These are phyloP conservation scores for Persicaria maculosa DNA, from an alignment of 148 eudicot genomes.

Conservation along the genomic window DNA sequence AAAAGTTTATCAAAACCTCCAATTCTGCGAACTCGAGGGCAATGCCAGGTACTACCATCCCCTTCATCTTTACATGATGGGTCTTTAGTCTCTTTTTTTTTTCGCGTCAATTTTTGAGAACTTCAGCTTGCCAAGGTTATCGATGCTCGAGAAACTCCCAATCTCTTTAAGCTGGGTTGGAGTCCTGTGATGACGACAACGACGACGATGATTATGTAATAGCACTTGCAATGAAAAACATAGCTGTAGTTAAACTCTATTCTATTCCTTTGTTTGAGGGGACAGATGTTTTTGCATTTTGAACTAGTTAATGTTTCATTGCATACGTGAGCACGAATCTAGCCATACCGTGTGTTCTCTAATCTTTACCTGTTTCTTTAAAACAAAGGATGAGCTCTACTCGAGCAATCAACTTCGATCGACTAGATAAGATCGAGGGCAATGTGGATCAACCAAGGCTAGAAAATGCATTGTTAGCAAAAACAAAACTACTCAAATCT, in stretches of 20 bases:
- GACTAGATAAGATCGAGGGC: no score
- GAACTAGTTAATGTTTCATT: neutral
- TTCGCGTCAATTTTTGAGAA: neutral
- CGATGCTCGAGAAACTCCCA: neutral
- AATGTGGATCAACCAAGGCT: no score
- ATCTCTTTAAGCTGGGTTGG: neutral
- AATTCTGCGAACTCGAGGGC: neutral
- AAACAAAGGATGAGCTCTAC: no score
- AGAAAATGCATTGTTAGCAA: no score
- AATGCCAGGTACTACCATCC: neutral
- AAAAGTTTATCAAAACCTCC: neutral
- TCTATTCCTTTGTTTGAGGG: neutral
- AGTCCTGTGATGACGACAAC: neutral
- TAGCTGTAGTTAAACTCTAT: conserved; percentile 8
- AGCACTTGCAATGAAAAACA: neutral
- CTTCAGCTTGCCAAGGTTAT: neutral
- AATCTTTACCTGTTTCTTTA: no score
- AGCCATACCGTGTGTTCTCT: no score
- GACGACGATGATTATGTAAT: conserved; percentile 3
- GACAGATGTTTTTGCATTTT: neutral
- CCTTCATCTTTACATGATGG: neutral
- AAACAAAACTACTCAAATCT: no score
- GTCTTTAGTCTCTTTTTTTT: neutral
- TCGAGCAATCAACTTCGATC: no score
- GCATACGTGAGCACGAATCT: no score